A percentile compares a stretch with the other conserved stretches of the same genome.
Conservation (phyloP, 139 green algal genomes). For the Eudorina sp. region DNA sequence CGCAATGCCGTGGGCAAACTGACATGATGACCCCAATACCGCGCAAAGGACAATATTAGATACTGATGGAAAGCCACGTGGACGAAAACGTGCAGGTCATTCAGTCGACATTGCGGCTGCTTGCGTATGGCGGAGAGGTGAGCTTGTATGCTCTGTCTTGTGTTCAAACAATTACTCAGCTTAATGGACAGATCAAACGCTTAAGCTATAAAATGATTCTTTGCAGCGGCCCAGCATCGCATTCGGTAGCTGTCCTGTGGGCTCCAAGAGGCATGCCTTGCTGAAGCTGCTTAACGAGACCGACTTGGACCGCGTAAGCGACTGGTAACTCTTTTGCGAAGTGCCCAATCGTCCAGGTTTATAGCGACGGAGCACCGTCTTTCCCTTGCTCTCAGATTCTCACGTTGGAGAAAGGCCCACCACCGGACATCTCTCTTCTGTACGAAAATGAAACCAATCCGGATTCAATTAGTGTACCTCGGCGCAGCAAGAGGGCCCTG, state of each 20-base stretch:
- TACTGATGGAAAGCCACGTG: no score
- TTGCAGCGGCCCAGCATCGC: not conserved
- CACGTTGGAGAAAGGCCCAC: not conserved
- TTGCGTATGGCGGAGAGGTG: constrained; percentile 31
- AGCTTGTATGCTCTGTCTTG: no score
- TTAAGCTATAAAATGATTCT: no score
- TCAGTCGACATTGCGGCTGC: not conserved
- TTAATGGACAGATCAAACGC: no score
- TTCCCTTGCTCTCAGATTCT: not conserved
- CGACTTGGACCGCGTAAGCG: constrained; percentile 8
- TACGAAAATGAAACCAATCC: not conserved
- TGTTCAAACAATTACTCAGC: no score
- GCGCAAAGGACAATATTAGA: no score
- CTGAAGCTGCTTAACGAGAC: constrained; percentile 7
- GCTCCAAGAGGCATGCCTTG: not conserved
- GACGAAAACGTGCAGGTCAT: no score
- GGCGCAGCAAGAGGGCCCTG: not conserved
- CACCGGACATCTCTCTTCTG: not conserved
- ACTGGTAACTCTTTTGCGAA: not conserved
- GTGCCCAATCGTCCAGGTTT: not conserved
- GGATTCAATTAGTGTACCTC: not conserved
- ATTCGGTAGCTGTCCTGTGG: not conserved
- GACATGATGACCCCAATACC: no score
- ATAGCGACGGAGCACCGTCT: not conserved
- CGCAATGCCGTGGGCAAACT: no score